Conservation (phyloP, 2,329 filamentous ascomycete species). For the Leptographium galeiforme region DNA sequence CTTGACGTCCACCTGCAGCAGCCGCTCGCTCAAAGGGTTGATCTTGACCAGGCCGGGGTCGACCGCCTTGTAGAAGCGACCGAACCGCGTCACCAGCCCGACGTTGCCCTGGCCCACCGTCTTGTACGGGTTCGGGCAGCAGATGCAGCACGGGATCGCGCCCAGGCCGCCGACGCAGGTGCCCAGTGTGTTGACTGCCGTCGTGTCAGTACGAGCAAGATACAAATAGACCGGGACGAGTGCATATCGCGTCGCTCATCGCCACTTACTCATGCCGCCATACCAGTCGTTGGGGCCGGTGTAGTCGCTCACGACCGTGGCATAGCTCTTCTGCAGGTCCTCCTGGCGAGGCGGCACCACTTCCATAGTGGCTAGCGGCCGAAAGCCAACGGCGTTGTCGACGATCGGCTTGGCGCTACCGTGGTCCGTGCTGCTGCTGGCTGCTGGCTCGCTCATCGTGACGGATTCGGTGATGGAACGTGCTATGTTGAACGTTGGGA, state of each 20-base stretch:
- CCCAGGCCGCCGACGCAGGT: slow-evolving; percentile 62
- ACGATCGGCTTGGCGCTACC: background rate
- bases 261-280: slow-evolving; percentile 60
- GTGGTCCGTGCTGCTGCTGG: background rate
- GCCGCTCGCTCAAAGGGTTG: slow-evolving; percentile 82
- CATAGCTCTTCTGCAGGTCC: slow-evolving; percentile 76
- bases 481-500: background rate
- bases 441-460: background rate
- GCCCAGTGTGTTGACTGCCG: slow-evolving; percentile 42
- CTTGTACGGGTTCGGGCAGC: slow-evolving; percentile 94
- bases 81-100: slow-evolving; percentile 90
- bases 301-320: slow-evolving; percentile 49
- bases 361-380: slow-evolving; percentile 40
- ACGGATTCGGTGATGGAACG: background rate
- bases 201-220: background rate
- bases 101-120: slow-evolving; percentile 86
- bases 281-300: slow-evolving; percentile 76
- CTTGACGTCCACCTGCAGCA: slow-evolving; percentile 94
- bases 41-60: slow-evolving; percentile 95
- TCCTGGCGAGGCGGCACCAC: slow-evolving; percentile 71
- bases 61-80: slow-evolving; percentile 85
- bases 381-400: slow-evolving; percentile 25
- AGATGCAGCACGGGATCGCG: slow-evolving; percentile 79
- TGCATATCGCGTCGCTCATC: background rate
- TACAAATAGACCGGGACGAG: background rate